phyloP scores from a whole-genome alignment of 2,329 filamentous ascomycete genomes.

The Fusarium palustre region DNA sequence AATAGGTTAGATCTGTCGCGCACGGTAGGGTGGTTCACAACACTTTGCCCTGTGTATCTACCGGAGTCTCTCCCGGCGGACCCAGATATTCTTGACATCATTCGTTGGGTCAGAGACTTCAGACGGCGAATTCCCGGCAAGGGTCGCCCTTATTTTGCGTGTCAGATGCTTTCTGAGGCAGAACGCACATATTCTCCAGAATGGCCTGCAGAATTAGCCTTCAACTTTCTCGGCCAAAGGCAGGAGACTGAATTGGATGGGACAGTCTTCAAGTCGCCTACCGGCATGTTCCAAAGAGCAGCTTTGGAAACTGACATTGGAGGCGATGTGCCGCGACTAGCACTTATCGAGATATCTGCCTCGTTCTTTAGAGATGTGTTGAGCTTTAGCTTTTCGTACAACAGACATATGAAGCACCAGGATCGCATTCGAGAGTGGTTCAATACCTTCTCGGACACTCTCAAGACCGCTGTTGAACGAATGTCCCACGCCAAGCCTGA shows the following conservation, averaged over 20 bases:
- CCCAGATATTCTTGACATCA: constrained; percentile 27
- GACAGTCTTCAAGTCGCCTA: constrained; percentile 15
- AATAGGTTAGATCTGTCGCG: constrained; percentile 47
- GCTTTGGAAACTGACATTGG: constrained; percentile 26
- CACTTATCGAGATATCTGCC: constrained; percentile 35
- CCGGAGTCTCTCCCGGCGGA: constrained; percentile 25
- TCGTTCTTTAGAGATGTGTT: not conserved
- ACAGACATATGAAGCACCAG: constrained; percentile 17
- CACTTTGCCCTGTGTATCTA: constrained; percentile 37
- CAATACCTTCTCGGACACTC: not conserved
- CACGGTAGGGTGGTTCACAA: constrained; percentile 56
- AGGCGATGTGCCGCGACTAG: constrained; percentile 21
- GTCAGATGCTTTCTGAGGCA: not conserved
- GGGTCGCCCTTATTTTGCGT: constrained; percentile 38
- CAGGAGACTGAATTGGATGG: constrained; percentile 1
- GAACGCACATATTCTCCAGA: not conserved
- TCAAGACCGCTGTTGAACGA: not conserved
- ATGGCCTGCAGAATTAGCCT: constrained; percentile 31
- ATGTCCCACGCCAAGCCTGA: not conserved
- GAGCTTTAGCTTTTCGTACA: constrained; percentile 25
- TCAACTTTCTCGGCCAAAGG: constrained; percentile 40
- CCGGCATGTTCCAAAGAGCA: constrained; percentile 9
- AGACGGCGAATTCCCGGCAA: constrained; percentile 38
- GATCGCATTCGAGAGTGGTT: not conserved
- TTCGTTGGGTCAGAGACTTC: constrained; percentile 41